Base-by-base conservation (phyloP, 2,329 filamentous ascomycete species). In the Fusarium palustre region DNA sequence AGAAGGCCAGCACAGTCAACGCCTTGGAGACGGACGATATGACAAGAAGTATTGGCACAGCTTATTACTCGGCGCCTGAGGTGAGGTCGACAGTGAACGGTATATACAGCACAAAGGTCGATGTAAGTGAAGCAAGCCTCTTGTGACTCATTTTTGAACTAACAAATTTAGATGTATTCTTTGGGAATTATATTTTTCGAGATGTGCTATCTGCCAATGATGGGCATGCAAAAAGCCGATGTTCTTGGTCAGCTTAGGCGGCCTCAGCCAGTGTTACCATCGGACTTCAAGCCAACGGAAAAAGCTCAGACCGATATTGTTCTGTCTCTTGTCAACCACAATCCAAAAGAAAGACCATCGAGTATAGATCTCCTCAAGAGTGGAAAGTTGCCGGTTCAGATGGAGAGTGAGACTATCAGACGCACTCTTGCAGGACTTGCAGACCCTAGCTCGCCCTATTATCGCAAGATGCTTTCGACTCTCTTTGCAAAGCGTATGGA, bases 151-250 rank as follows among this genome's bases (percentile, higher is more conserved):
- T 36, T 18, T 6, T 11, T 52, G 9, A 31, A 22, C 48, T 64
- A 55, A 71, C 69, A 74, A 53, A n/a, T 1, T 1, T 58, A 90
- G 86, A 98, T 99, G 95, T 99, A 96, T 77, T 97, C 95, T 0
- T 85, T 99, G 42, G 96, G 96, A 0, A 92, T 99, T 68, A 98
- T 99, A 59, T 97, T 99, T 81, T 98, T 97, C 72, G 96, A 99
- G 79, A 99, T 99, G 96, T 97, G 92, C 75, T 94, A 90, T 69
- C 80, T 83, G 34, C 84, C 88, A 1, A 87, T 90, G 80, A 83
- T 90, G 76, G 88, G 88, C 7, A 90, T 91, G 87, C 86, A 91
- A 72, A 85, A 89, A 66, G 87, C 86, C 3, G 80, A 85, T 53
- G 86, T 90, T 6, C 84, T 97, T 30, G 86, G 91, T 54, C 83